These are phyloP conservation scores for Sicyos edulis DNA, from an alignment of 306 rosid species.

Conservation along the genomic window DNA sequence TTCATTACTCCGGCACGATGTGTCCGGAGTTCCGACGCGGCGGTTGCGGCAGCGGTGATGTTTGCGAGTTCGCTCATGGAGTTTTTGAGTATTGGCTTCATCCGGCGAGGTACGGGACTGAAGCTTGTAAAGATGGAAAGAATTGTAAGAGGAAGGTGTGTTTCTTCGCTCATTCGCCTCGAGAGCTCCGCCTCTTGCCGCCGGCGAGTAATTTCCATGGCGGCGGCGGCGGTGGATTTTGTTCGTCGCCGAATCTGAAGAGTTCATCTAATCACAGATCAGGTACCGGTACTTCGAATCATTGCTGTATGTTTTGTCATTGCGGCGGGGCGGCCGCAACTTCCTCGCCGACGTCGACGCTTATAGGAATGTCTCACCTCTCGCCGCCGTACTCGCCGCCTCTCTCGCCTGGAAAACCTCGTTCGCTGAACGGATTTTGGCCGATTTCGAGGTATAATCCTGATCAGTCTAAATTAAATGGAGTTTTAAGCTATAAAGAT, in stretches of 20 bases:
- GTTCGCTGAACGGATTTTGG: conserved; percentile 27
- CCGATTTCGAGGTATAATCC: conserved; percentile 38
- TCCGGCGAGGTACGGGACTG: conserved; percentile 83
- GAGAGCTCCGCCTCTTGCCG: conserved; percentile 61
- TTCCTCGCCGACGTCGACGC: conserved; percentile 72
- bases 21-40: conserved; percentile 79
- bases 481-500: conserved; percentile 24
- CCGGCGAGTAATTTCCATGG: conserved; percentile 24
- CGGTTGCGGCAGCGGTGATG: conserved; percentile 56
- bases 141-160: conserved; percentile 81
- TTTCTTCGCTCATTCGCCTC: conserved; percentile 78
- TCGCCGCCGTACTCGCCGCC: conserved; percentile 74
- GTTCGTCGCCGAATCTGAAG: conserved; percentile 28
- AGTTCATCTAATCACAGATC: conserved; percentile 29
- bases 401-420: conserved; percentile 40
- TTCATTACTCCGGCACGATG: conserved; percentile 62
- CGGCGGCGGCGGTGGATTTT: background rate
- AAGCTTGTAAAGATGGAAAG: conserved; percentile 87
- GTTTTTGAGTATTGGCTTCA: conserved; percentile 95
- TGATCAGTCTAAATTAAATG: conserved; percentile 20
- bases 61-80: conserved; percentile 75
- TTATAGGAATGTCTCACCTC: conserved; percentile 52
- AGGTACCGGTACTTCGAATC: too few relatives aligned
- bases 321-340: conserved; percentile 20
- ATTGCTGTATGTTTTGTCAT: conserved; percentile 45